A percentile compares a stretch with the other conserved stretches of the same genome.
phyloP scores from a whole-genome alignment of 257 asterid species.

The Linaria vulgaris region DNA sequence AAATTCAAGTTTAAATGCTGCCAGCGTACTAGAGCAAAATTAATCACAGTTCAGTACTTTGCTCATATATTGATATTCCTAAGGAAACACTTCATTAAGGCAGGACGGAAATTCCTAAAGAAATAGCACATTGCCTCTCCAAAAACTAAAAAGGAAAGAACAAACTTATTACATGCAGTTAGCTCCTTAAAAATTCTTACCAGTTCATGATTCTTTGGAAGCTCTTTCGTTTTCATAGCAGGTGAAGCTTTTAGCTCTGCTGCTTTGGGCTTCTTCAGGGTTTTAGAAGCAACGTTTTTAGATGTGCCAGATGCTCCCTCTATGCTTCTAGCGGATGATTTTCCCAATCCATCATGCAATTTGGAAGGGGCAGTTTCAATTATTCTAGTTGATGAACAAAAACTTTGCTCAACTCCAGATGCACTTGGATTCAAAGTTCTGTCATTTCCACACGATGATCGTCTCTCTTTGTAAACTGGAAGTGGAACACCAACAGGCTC shows the following conservation, averaged over 20 bases:
- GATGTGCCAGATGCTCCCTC: slow-evolving; percentile 48
- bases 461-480: slow-evolving; percentile 43
- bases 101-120: slow-evolving; percentile 5
- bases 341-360: slow-evolving; percentile 37
- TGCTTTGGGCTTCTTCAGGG: slow-evolving; percentile 40
- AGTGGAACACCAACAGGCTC: slow-evolving; percentile 43
- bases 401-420: slow-evolving; percentile 70
- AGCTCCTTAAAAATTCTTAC: slow-evolving; percentile 36
- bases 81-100: neutral
- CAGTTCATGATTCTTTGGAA: slow-evolving; percentile 55
- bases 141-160: neutral
- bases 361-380: slow-evolving; percentile 30
- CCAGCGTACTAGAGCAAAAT: neutral
- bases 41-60: neutral
- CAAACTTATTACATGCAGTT: slow-evolving; percentile 4
- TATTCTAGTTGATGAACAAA: slow-evolving; percentile 43
- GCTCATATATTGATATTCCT: neutral
- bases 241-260: slow-evolving; percentile 43
- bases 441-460: slow-evolving; percentile 56
- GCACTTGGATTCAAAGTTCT: slow-evolving; percentile 85
- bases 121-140: neutral
- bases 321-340: slow-evolving; percentile 45
- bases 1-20: neutral
- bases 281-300: slow-evolving; percentile 55
- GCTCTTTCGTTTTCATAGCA: slow-evolving; percentile 49